Conservation (phyloP, 768 basidiomycete genomes). For the Zangia roseola region DNA sequence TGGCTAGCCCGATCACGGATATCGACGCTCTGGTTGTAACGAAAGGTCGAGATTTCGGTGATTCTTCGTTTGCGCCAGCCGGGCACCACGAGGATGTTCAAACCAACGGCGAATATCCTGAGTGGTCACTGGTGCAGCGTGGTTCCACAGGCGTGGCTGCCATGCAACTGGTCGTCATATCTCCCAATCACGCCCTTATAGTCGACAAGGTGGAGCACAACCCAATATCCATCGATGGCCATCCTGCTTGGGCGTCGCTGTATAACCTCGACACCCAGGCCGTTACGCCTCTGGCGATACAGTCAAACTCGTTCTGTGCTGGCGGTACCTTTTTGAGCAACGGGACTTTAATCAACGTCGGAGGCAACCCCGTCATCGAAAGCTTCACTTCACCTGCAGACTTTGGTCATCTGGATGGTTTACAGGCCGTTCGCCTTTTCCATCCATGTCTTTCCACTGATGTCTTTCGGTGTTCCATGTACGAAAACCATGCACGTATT, state of each 20-base stretch:
- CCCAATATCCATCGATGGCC: slow-evolving; percentile 66
- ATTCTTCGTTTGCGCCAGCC: not conserved
- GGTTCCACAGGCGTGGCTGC: slow-evolving; percentile 77
- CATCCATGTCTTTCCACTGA: slow-evolving; percentile 57
- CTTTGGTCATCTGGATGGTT: slow-evolving; percentile 72
- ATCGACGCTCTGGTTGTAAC: slow-evolving; percentile 71
- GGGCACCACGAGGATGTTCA: slow-evolving; percentile 1
- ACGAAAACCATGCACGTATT: slow-evolving; percentile 60
- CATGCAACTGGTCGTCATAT: slow-evolving; percentile 74
- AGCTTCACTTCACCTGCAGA: slow-evolving; percentile 63
- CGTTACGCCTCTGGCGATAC: slow-evolving; percentile 58
- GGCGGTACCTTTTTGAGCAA: slow-evolving; percentile 77
- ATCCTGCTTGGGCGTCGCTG: slow-evolving; percentile 79
- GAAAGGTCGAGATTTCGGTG: slow-evolving; percentile 28
- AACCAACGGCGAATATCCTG: not conserved
- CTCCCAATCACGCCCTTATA: slow-evolving; percentile 65
- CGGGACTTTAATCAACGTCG: slow-evolving; percentile 75
- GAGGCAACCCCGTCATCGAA: slow-evolving; percentile 77
- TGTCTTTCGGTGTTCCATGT: slow-evolving; percentile 54
- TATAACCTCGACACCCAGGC: slow-evolving; percentile 67
- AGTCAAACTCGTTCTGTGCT: slow-evolving; percentile 86
- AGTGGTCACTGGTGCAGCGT: slow-evolving; percentile 61
- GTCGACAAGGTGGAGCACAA: slow-evolving; percentile 89
- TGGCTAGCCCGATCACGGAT: slow-evolving; percentile 41
- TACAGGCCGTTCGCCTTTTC: slow-evolving; percentile 72